Base-by-base conservation (phyloP, 371 early-diverging fungal genomes). In the Mucor sp. region DNA sequence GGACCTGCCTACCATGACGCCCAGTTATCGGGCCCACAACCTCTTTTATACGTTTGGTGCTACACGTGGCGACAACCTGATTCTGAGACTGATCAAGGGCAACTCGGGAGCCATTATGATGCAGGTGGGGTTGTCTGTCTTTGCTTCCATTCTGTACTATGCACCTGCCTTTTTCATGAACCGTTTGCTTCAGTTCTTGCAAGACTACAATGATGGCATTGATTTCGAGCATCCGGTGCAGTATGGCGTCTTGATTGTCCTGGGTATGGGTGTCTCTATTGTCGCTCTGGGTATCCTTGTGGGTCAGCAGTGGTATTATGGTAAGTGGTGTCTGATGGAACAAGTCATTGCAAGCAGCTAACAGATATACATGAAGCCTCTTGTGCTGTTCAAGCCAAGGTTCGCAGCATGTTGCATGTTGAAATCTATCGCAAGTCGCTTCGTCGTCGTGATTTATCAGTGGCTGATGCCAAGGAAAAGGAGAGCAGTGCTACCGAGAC, bases 401-500 rank as follows among this genome's bases (percentile, higher is more conserved):
- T 73, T n/a, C n/a, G n/a, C 43, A 58, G 70, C 9, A 71, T 78
- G 61, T 60, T 80, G 28, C 76, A 80, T 41, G 71, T 80, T 3
- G 81, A 78, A 65, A 71, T 80, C 7, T 82, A 80, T 30, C 70
- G 72, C 48, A 82, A 82, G 56, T 73, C 79, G 0, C 68, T 82
- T 9, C 78, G 81, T 23, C 74, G 82, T 14, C 72, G 78, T 6
- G 77, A 80, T 58, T 71, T 66, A 15, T 59, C 70, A 12, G 59
- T 48, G 1, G 58, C 62, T 8, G 32, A 8, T 15, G 37, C 19
- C 6, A 63, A 68, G 11, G 27, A 32, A 1, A 56, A 37, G 23
- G 21, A 58, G 6, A 58, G 6, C 4, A 3, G 37, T 35, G 12
- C 37, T 35, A 3, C 9, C 12, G 37, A 19, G 70, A 66, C 39